Base-by-base conservation (phyloP, 495 filamentous ascomycete species). In the Cudoniella acicularis region DNA sequence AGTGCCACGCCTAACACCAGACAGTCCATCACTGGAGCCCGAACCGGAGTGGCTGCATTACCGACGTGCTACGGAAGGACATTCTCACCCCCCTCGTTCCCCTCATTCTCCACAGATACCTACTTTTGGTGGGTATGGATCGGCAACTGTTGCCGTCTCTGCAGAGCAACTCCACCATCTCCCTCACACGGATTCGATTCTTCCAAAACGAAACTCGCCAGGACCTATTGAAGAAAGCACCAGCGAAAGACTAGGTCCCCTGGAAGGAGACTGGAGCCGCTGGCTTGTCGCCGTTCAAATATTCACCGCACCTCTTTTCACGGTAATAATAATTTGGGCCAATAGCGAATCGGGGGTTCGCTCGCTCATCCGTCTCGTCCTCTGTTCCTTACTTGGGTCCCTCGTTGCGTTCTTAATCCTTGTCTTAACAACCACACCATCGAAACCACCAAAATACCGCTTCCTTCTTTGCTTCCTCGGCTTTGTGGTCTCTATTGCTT, bases 401-500 rank as follows among this genome's bases (percentile, higher is more conserved):
- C 71, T 92, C 6, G 50, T 84, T 46, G 73, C 85, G 49, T 73
- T 96, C 21, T 77, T 67, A 11, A 69, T 81, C 0, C 74, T 98
- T 20, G 66, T 92, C 2, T 52, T 84, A 13, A 80, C 82, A 20
- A 92, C 90, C 3, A 79, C 76, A 22, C 73, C 77, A 11, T 72
- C 71, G 63, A 75, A 69, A 49, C 85, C 80, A 49, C 90, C 82
- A 6, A 72, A 77, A 52, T 89, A 87, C 74, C 86, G 91, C 27
- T 83, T 84, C 43, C 69, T 92, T 11, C 79, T 97, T 43, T 92
- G 90, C 70, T 89, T 95, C 64, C 73, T 92, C 0, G 95, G 95
- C n/a, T 99, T 99, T 69, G 71, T 86, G 9, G 93, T 99, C 56
- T 81, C 84, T 54, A 92, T 98, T 22, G 86, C 89, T 22, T 99